Conservation (phyloP, 768 basidiomycete genomes). For the Boletus sp. region DNA sequence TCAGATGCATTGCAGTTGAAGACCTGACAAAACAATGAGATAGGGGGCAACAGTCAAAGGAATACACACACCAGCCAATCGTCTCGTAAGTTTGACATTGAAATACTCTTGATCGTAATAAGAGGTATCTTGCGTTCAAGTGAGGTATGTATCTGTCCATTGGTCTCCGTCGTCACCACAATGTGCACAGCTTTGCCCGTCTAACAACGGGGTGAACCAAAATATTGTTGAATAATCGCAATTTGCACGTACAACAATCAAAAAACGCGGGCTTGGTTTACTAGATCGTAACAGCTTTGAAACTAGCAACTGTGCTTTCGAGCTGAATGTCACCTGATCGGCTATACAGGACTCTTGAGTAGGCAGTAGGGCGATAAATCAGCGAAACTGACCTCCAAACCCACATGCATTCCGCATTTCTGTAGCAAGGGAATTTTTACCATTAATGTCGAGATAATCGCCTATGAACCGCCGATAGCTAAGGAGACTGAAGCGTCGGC, state of each 20-base stretch:
- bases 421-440: conserved; percentile 72
- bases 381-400: conserved; percentile 58
- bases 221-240: background rate
- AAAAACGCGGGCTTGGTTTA: conserved; percentile 86
- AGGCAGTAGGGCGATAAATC: background rate
- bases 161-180: conserved; percentile 56
- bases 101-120: conserved; percentile 81
- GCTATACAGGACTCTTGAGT: conserved; percentile 35
- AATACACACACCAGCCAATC: conserved; percentile 81
- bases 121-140: conserved; percentile 90
- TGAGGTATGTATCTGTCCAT: conserved; percentile 54
- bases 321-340: conserved; percentile 84
- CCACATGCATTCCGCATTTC: conserved; percentile 71
- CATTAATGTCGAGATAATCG: conserved; percentile 92
- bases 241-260: conserved; percentile 70
- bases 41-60: background rate
- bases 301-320: conserved; percentile 75
- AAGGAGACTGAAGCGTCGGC: conserved; percentile 88
- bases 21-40: conserved; percentile 44
- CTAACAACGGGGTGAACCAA: conserved; percentile 8
- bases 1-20: conserved; percentile 79
- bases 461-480: conserved; percentile 95
- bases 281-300: conserved; percentile 86
- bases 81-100: conserved; percentile 85
- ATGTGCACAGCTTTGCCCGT: conserved; percentile 79